Evolutionary conservation across 352 stramenopile genomes (phyloP).

Genomic region (Elongisporangium prolatum): DNA sequence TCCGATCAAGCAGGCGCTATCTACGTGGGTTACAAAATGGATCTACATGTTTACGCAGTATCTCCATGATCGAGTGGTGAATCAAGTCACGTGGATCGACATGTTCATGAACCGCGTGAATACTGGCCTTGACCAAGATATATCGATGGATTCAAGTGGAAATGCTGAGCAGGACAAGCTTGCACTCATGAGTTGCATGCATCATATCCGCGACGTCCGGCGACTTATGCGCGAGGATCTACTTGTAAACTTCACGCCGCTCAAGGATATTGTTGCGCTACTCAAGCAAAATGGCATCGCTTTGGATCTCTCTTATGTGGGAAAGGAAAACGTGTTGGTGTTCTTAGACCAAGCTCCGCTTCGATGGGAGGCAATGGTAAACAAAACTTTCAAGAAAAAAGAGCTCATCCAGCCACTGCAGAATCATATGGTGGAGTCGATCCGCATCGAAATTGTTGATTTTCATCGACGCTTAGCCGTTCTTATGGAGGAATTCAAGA

Average conservation of each 20-base stretch:
- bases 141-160: conserved; percentile 19
- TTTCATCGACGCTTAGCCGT: conserved; percentile 64
- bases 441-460: conserved; percentile 64
- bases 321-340: conserved; percentile 72
- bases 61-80: conserved; percentile 86
- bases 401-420: conserved; percentile 89
- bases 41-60: conserved; percentile 94
- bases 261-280: conserved; percentile 77
- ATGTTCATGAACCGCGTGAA: conserved; percentile 82
- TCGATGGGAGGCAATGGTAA: conserved; percentile 90
- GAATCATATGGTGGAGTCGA: conserved; percentile 83
- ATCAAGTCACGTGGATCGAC: conserved; percentile 81
- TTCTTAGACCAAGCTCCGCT: conserved; percentile 88
- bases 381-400: conserved; percentile 93
- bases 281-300: conserved; percentile 87
- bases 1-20: conserved; percentile 93
- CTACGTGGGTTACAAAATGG: conserved; percentile 94
- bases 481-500: conserved; percentile 64
- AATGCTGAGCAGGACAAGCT: conserved; percentile 38
- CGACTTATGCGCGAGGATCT: conserved; percentile 80
- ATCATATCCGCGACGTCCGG: conserved; percentile 86
- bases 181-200: conserved; percentile 85
- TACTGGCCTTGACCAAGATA: conserved; percentile 62
- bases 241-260: conserved; percentile 61
- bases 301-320: conserved; percentile 85